Evolutionary conservation across 345 rosid species (phyloP).

Genomic region (Capsella bursapastoris): DNA sequence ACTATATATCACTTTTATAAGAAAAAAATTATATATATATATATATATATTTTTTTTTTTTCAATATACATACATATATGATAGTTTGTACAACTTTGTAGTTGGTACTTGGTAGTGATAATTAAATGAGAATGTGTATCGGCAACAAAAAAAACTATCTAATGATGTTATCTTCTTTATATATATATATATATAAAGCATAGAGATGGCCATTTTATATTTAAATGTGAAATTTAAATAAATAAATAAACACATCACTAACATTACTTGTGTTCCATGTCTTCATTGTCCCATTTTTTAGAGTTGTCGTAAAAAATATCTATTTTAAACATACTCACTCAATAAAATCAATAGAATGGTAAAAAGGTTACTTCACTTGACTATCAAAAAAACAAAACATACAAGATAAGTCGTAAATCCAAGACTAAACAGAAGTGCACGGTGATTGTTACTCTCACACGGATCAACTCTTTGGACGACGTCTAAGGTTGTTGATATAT

Average conservation of each 20-base stretch:
- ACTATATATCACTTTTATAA: no score
- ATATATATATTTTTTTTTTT: no score
- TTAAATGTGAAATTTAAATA: neutral
- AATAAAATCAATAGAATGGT: no score
- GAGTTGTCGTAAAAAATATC: no score
- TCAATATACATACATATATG: no score
- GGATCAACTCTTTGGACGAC: neutral
- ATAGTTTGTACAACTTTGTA: neutral
- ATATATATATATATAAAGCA: no score
- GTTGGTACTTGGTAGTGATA: neutral
- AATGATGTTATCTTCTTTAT: no score
- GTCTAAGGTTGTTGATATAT: neutral
- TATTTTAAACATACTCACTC: no score
- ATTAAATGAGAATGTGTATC: neutral
- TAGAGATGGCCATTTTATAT: neutral
- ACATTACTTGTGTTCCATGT: neutral
- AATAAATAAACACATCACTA: neutral
- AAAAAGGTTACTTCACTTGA: no score
- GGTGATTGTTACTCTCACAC: no score
- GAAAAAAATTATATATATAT: no score
- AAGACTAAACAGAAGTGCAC: neutral
- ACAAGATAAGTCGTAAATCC: neutral
- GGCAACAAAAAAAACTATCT: neutral
- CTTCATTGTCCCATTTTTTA: neutral
- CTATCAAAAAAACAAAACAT: no score